Percentiles rank a stretch among this genome's conserved stretches.
phyloP scores from a whole-genome alignment of 1,284 basidiomycete genomes.

The Tylopilus orsonianus region DNA sequence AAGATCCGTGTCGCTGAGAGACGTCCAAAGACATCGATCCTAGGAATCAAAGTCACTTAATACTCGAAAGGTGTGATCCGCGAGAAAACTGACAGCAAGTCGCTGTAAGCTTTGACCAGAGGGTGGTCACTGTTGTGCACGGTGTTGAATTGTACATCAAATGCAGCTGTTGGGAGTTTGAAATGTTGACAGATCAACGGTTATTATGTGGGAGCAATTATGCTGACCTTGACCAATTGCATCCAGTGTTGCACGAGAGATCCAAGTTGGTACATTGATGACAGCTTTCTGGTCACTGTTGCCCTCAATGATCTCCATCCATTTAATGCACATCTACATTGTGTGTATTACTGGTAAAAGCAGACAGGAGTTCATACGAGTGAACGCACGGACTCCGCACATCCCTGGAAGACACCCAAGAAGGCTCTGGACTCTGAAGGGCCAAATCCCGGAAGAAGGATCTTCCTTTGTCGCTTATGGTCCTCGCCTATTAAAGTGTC shows the following conservation, averaged over 20 bases:
- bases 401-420: slow-evolving; percentile 35
- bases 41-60: slow-evolving; percentile 7
- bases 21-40: slow-evolving; percentile 24
- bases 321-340: slow-evolving; percentile 43
- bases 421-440: slow-evolving; percentile 39
- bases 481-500: slow-evolving; percentile 36
- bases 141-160: slow-evolving; percentile 42
- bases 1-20: slow-evolving; percentile 26
- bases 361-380: slow-evolving; percentile 1
- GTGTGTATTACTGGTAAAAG: slow-evolving; percentile 7
- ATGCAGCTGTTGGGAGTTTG: slow-evolving; percentile 38
- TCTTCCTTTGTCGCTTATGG: slow-evolving; percentile 45
- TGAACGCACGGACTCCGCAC: slow-evolving; percentile 24
- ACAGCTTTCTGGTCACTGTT: slow-evolving; percentile 32
- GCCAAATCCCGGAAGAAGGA: slow-evolving; percentile 46
- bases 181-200: background rate
- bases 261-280: slow-evolving; percentile 42
- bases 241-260: slow-evolving; percentile 44
- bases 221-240: slow-evolving; percentile 44
- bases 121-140: slow-evolving; percentile 38
- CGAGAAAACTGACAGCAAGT: slow-evolving; percentile 33
- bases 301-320: slow-evolving; percentile 42
- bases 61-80: slow-evolving; percentile 4
- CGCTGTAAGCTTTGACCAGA: slow-evolving; percentile 34
- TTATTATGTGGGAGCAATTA: slow-evolving; percentile 5